Evolutionary conservation across 177 flowering plant species (phyloP).

Genomic region (Vitis hybrid): DNA sequence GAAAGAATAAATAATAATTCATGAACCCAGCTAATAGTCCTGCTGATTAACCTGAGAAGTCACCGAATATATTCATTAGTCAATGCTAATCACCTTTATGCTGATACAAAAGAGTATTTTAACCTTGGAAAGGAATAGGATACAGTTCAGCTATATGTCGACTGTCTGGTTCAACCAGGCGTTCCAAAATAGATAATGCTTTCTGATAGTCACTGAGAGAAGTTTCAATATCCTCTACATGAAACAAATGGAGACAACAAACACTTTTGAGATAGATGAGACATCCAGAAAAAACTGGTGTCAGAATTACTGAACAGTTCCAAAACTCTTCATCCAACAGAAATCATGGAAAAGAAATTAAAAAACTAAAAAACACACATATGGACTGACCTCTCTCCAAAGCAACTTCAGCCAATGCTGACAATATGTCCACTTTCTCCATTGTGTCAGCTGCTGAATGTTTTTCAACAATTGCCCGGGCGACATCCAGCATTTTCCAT

Average conservation of each 20-base stretch:
- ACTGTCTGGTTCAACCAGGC: slow-evolving; percentile 85
- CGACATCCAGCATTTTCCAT: slow-evolving; percentile 96
- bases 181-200: slow-evolving; percentile 74
- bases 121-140: slow-evolving; percentile 41
- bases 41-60: neutral
- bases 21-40: neutral
- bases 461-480: slow-evolving; percentile 89
- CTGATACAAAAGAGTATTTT: neutral
- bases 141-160: slow-evolving; percentile 91
- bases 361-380: neutral
- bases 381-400: slow-evolving; percentile 79
- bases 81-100: neutral
- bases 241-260: slow-evolving; percentile 3
- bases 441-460: slow-evolving; percentile 61
- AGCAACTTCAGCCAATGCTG: slow-evolving; percentile 91
- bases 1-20: neutral
- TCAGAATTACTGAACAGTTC: neutral
- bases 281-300: neutral
- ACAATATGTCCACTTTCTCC: slow-evolving; percentile 85
- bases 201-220: slow-evolving; percentile 83
- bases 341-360: neutral
- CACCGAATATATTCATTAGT: neutral
- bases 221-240: slow-evolving; percentile 92
- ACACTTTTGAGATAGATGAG: neutral
- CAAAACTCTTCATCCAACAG: neutral